Evolutionary conservation across 169 alveolate genomes (phyloP), one percentile per base, ranked within the genome.

Genomic region (Plasmodium reichenowi): DNA sequence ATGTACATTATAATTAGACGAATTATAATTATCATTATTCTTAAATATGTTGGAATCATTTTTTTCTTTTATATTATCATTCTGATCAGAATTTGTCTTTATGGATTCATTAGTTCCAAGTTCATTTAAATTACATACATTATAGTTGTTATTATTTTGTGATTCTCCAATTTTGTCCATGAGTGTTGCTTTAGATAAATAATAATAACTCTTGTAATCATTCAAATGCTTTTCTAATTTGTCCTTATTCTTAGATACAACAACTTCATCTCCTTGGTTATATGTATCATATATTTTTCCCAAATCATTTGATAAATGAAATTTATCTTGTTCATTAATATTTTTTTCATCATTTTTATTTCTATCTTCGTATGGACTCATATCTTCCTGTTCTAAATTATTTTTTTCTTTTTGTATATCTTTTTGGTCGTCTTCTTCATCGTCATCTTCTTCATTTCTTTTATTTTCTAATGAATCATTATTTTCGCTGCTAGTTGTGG

Each of bases 241-340:
- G 6, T 83, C 43, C 47, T 83, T 83, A 52, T 83, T 54, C 20
- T 48, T 26, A 20, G 83, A 22, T 10, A 83, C 70, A 43, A 83
- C 24, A 13, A 83, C 59, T 26, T 83, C 56, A 22, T 83, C 91
- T 43, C 91, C 91, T 38, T 71, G 56, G 52, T 58, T 68, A 56
- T 83, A 83, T 43, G 91, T 85, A 71, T 83, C 72, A 29, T 71
- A 83, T 45, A 83, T 10, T 24, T 32, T 20, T 58, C 71, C 86
- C 9, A 83, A 70, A 43, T 83, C 91, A 48, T 59, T 47, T 47
- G 91, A 83, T 22, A 83, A 45, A 32, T 83, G 60, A 38, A 70
- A 83, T 70, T 48, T 83, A 52, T 58, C 17, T 20, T 48, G 3
- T 5, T 78, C 29, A 29, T 47, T 29, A 47, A 13, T 83, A 43